These are phyloP conservation scores for Trifolium repens DNA, from an alignment of 306 rosid species.

Conservation along the genomic window DNA sequence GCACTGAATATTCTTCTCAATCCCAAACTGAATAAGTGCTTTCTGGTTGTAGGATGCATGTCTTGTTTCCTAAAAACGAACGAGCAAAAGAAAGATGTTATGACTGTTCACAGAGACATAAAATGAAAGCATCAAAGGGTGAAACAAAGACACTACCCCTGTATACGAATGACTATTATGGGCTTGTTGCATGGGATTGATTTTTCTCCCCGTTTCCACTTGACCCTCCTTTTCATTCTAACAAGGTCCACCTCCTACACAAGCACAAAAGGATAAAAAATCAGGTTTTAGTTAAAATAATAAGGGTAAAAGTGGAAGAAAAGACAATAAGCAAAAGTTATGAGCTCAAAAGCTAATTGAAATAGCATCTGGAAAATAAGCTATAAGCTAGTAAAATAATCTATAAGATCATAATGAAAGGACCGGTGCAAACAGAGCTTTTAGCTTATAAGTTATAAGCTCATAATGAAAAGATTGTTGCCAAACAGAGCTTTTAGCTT, in stretches of 20 bases:
- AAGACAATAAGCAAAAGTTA: too few relatives aligned
- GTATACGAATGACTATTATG: constrained; percentile 68
- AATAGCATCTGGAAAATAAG: too few relatives aligned
- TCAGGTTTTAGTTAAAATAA: too few relatives aligned
- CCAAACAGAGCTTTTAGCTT: too few relatives aligned
- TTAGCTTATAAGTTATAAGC: too few relatives aligned
- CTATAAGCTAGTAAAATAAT: too few relatives aligned
- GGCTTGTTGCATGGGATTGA: constrained; percentile 49
- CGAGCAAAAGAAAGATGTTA: neutral
- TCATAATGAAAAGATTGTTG: too few relatives aligned
- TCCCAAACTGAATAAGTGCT: constrained; percentile 58
- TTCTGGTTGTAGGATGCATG: constrained; percentile 77
- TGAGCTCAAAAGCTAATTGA: too few relatives aligned
- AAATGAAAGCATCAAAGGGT: neutral
- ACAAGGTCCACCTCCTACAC: constrained; percentile 78
- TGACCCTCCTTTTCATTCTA: constrained; percentile 70
- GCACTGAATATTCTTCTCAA: constrained; percentile 70
- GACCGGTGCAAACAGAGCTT: too few relatives aligned
- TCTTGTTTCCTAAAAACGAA: constrained; percentile 66
- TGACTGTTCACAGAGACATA: neutral
- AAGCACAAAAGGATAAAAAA: neutral
- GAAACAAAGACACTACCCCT: constrained; percentile 52
- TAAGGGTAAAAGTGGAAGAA: too few relatives aligned
- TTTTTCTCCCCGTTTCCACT: constrained; percentile 57
- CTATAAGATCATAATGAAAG: too few relatives aligned